Conservation (phyloP, 768 basidiomycete species). For the Kwoniella sp. region DNA sequence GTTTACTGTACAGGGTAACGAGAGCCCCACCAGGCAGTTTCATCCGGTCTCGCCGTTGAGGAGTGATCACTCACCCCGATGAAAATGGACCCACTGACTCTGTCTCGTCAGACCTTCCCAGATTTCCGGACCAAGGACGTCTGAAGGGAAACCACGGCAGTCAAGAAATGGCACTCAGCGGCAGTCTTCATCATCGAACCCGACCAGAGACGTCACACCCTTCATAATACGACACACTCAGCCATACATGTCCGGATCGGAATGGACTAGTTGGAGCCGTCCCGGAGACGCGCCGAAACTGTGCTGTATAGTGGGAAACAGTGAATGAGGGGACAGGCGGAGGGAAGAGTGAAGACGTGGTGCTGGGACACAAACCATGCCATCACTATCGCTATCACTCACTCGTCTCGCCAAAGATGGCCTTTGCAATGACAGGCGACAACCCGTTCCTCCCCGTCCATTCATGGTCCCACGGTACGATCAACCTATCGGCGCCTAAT, state of each 20-base stretch:
- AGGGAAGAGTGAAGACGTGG: too few relatives aligned
- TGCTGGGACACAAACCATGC: background rate
- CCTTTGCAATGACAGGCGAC: background rate
- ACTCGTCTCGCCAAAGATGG: background rate
- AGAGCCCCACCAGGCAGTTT: background rate
- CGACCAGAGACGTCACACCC: too few relatives aligned
- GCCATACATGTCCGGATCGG: too few relatives aligned
- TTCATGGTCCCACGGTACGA: conserved; percentile 10
- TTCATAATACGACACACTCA: too few relatives aligned
- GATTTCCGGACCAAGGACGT: conserved; percentile 2
- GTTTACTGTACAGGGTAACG: too few relatives aligned
- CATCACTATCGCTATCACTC: background rate
- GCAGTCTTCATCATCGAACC: too few relatives aligned
- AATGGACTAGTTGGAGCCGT: too few relatives aligned
- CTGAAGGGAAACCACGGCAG: background rate
- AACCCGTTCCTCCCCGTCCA: conserved; percentile 14
- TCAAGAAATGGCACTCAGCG: background rate
- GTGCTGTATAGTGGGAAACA: too few relatives aligned
- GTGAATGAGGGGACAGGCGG: too few relatives aligned
- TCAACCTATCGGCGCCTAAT: background rate
- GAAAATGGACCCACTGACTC: conserved; percentile 11
- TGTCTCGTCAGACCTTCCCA: conserved; percentile 6
- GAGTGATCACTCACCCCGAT: conserved; percentile 4
- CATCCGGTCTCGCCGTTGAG: background rate
- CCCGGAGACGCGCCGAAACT: too few relatives aligned